Percentiles rank a stretch among this genome's conserved stretches.
Conservation (phyloP, 129 eudicot species). For the Tagetes erecta region DNA sequence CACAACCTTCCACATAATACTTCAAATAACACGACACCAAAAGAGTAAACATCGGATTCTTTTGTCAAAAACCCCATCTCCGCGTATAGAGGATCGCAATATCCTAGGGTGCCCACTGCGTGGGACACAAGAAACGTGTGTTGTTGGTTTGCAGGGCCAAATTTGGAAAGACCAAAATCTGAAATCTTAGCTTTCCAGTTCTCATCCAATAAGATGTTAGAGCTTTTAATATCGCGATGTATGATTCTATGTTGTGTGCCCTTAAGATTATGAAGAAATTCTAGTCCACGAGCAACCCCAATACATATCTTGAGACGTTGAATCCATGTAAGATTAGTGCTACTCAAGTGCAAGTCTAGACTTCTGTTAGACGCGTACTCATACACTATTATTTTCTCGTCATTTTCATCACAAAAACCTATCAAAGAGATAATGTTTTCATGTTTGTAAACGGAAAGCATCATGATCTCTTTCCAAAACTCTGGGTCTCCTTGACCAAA, state of each 20-base stretch:
- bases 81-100: neutral
- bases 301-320: conserved; percentile 20
- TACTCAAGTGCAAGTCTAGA: neutral
- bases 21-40: conserved; percentile 26
- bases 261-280: conserved; percentile 3
- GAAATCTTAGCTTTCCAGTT: conserved; percentile 25
- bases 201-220: conserved; percentile 22
- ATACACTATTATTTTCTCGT: conserved; percentile 11
- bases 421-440: conserved; percentile 7
- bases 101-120: neutral
- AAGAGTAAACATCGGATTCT: conserved; percentile 23
- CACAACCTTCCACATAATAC: conserved; percentile 17
- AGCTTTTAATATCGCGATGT: conserved; percentile 19
- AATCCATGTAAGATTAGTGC: conserved; percentile 6
- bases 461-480: conserved; percentile 20
- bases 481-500: conserved; percentile 15
- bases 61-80: conserved; percentile 1
- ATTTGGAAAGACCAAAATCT: conserved; percentile 14
- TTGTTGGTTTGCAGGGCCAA: conserved; percentile 8
- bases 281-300: conserved; percentile 19
- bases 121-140: conserved; percentile 5
- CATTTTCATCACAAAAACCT: conserved; percentile 16
- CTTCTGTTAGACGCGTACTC: conserved; percentile 15
- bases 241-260: conserved; percentile 20
- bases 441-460: neutral